These are phyloP conservation scores for Ophioceras dolichostomum DNA, from an alignment of 2,329 filamentous ascomycete species.

Conservation along the genomic window DNA sequence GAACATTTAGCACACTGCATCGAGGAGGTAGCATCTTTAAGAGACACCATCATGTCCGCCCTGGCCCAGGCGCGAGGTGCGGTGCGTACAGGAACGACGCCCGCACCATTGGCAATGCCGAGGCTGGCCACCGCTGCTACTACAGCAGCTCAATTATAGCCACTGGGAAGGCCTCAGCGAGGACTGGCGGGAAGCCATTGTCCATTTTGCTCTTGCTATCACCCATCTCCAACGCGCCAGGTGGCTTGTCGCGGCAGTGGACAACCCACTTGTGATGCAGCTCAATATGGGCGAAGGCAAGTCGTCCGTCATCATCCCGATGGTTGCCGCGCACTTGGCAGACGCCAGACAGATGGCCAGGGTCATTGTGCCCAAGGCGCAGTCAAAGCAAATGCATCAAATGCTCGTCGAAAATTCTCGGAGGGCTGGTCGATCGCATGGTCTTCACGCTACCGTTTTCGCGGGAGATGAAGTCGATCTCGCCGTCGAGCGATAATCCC, in stretches of 20 bases:
- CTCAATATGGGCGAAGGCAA: conserved; percentile 65
- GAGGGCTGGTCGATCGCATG: conserved; percentile 39
- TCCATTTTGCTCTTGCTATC: conserved; percentile 26
- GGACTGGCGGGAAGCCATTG: conserved; percentile 22
- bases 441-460: conserved; percentile 49
- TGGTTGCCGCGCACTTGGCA: conserved; percentile 41
- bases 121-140: too few relatives aligned
- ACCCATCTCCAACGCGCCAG: conserved; percentile 26
- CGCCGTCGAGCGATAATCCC: conserved; percentile 12
- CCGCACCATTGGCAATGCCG: too few relatives aligned
- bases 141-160: too few relatives aligned
- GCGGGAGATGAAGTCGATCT: conserved; percentile 23
- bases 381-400: conserved; percentile 48
- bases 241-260: conserved; percentile 28
- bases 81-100: too few relatives aligned
- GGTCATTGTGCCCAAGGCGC: conserved; percentile 48
- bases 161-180: too few relatives aligned
- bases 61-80: too few relatives aligned
- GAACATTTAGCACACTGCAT: too few relatives aligned
- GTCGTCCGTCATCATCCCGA: conserved; percentile 56
- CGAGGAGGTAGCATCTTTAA: too few relatives aligned
- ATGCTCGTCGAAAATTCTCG: conserved; percentile 40
- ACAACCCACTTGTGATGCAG: conserved; percentile 52
- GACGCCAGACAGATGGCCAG: conserved; percentile 37
- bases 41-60: too few relatives aligned